Percentiles rank a stretch among this genome's conserved stretches.
Evolutionary conservation across 257 asterid species (phyloP).

Genomic region (Voacanga thouarsii): DNA sequence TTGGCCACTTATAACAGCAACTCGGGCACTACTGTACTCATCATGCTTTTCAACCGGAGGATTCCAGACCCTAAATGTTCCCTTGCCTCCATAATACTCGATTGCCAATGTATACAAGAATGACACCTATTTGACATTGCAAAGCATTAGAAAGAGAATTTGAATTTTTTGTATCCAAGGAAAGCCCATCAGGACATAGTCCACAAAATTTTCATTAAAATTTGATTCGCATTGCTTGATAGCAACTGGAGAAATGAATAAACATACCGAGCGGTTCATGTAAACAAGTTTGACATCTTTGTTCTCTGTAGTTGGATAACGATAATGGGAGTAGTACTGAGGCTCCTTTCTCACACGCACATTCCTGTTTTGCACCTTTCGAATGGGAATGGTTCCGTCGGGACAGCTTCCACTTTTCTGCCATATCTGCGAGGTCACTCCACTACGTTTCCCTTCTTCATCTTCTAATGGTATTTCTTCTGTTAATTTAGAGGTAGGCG

Average conservation of each 20-base stretch:
- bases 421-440: constrained; percentile 47
- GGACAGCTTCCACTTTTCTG: constrained; percentile 68
- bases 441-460: neutral
- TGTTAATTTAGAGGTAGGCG: constrained; percentile 33
- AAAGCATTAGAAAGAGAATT: neutral
- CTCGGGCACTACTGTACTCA: too few species aligned
- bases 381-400: constrained; percentile 57
- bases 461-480: neutral
- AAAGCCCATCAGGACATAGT: neutral
- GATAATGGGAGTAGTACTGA: neutral
- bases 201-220: neutral
- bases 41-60: too few species aligned
- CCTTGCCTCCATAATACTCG: too few species aligned
- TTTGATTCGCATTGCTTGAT: too few species aligned
- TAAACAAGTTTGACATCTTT: constrained; percentile 27
- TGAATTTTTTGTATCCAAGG: neutral
- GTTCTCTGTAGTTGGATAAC: constrained; percentile 16
- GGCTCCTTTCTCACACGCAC: neutral
- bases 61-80: too few species aligned
- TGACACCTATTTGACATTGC: constrained; percentile 34
- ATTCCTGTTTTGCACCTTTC: constrained; percentile 26
- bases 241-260: neutral
- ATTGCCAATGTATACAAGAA: constrained; percentile 34
- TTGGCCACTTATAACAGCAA: constrained; percentile 39
- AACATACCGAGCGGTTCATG: constrained; percentile 50